These are phyloP conservation scores for Neolentinus lepideus DNA, from an alignment of 1,284 basidiomycete genomes.

Conservation along the genomic window DNA sequence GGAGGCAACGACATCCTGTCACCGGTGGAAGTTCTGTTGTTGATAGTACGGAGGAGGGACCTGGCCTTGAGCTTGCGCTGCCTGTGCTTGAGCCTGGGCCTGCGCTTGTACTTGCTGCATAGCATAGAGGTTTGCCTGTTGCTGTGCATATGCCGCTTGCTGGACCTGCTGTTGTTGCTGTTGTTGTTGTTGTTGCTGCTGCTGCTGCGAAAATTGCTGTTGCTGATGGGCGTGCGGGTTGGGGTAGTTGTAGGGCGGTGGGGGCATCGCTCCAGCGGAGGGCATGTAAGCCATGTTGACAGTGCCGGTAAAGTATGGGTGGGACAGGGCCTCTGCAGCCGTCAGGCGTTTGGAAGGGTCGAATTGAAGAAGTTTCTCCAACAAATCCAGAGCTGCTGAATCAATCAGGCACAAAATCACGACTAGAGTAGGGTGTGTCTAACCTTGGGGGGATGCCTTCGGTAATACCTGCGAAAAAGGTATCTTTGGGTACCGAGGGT, in stretches of 20 bases:
- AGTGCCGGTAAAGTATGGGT: constrained; percentile 84
- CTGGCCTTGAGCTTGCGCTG: constrained; percentile 21
- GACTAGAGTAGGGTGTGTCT: constrained; percentile 7
- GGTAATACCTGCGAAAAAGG: constrained; percentile 86
- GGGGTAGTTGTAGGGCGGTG: constrained; percentile 62
- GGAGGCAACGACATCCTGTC: constrained; percentile 3
- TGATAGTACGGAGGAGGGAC: constrained; percentile 8
- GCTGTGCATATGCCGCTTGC: constrained; percentile 26
- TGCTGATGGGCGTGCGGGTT: constrained; percentile 44
- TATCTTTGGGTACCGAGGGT: constrained; percentile 89
- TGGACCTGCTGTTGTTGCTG: constrained; percentile 35
- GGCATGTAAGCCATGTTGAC: constrained; percentile 31
- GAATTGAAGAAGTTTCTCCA: constrained; percentile 94
- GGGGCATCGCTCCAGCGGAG: constrained; percentile 52
- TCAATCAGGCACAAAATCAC: constrained; percentile 8
- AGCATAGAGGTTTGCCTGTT: constrained; percentile 21
- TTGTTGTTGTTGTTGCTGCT: constrained; percentile 31
- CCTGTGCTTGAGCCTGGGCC: constrained; percentile 27
- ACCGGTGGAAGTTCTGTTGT: constrained; percentile 5
- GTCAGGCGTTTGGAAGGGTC: constrained; percentile 92
- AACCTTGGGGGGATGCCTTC: constrained; percentile 87
- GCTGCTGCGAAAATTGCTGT: constrained; percentile 25
- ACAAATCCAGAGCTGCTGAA: constrained; percentile 78
- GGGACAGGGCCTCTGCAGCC: constrained; percentile 86
- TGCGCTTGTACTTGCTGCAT: constrained; percentile 23